These are phyloP conservation scores for Ormosia semicastrata DNA, from an alignment of 306 rosid species.

Conservation along the genomic window DNA sequence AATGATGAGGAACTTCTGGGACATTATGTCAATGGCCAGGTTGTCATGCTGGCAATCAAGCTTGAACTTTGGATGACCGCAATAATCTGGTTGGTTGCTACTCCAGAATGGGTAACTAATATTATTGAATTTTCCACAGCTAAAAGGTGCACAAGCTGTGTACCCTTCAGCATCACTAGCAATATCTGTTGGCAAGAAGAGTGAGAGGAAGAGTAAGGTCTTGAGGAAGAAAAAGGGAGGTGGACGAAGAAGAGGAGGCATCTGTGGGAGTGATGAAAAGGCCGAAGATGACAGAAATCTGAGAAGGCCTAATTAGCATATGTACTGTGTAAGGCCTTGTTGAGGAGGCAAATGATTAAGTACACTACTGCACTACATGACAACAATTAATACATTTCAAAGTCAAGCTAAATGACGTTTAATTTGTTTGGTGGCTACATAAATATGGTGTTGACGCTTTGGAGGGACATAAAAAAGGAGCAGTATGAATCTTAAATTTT, in stretches of 20 bases:
- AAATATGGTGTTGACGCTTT: conserved; percentile 9
- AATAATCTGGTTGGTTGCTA: conserved; percentile 5
- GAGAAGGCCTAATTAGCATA: background rate
- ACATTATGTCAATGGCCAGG: conserved; percentile 13
- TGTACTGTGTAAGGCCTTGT: background rate
- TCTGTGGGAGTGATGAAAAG: background rate
- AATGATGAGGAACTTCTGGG: conserved; percentile 26
- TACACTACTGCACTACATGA: too few relatives aligned
- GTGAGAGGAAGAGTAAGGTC: conserved; percentile 22
- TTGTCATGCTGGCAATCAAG: conserved; percentile 33
- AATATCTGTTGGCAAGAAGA: conserved; percentile 8
- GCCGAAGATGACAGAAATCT: background rate
- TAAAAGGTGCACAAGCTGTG: conserved; percentile 31
- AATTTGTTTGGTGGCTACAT: background rate
- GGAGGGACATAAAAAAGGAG: background rate
- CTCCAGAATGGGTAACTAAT: conserved; percentile 49
- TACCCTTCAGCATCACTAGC: conserved; percentile 17
- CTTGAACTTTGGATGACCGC: conserved; percentile 40
- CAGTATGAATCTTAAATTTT: background rate
- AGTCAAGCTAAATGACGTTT: conserved; percentile 22
- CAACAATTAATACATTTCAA: background rate
- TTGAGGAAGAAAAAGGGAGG: conserved; percentile 9
- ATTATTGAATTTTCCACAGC: conserved; percentile 35
- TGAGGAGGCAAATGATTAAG: background rate
- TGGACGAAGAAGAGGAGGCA: background rate